Conservation (phyloP, 179 eudicot genomes). For the Vitellaria paradoxa region DNA sequence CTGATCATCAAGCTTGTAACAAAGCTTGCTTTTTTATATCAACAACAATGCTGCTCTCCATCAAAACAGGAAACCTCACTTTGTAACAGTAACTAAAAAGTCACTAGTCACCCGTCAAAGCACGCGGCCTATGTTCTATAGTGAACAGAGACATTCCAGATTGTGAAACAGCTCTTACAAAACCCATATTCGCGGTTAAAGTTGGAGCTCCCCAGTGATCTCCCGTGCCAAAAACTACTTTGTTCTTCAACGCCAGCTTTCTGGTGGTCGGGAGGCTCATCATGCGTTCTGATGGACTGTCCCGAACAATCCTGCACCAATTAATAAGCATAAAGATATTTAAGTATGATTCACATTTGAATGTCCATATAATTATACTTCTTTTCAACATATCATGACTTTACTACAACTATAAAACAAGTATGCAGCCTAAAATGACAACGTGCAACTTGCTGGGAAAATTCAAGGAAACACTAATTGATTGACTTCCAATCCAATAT, state of each 20-base stretch:
- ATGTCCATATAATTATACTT: neutral
- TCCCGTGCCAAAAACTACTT: constrained; percentile 88
- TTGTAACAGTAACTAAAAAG: neutral
- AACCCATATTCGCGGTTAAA: constrained; percentile 88
- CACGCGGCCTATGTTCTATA: constrained; percentile 76
- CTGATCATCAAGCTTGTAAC: too few species aligned
- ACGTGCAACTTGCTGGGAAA: too few species aligned
- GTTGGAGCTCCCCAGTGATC: constrained; percentile 80
- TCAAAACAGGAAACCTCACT: too few species aligned
- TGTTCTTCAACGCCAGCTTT: constrained; percentile 83
- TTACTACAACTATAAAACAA: neutral
- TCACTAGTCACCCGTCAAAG: constrained; percentile 70
- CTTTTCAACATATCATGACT: neutral
- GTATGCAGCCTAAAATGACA: neutral
- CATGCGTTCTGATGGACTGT: constrained; percentile 71
- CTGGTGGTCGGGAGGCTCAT: constrained; percentile 80
- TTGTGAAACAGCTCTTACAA: constrained; percentile 87
- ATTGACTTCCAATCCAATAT: too few species aligned
- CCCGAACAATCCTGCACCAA: constrained; percentile 65
- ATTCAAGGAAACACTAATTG: too few species aligned
- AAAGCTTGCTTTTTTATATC: too few species aligned
- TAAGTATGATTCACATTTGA: neutral
- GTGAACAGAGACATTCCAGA: constrained; percentile 79
- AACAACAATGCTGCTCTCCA: too few species aligned
- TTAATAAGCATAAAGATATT: constrained; percentile 5